Evolutionary conservation across 164 flowering plant genomes (phyloP).

Genomic region (Nymphaea thermarum): DNA sequence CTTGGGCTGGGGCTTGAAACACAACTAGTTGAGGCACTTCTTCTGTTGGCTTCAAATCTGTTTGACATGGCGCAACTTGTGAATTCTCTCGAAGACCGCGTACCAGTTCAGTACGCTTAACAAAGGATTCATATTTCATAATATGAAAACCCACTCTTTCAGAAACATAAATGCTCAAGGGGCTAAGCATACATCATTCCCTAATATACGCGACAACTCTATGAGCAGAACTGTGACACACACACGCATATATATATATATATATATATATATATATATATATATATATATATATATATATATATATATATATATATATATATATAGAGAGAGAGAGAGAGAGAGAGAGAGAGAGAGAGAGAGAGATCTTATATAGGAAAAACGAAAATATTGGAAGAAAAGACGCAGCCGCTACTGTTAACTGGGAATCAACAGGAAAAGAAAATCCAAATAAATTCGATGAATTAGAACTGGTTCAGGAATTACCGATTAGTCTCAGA

Average conservation of each 20-base stretch:
- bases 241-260: too few relatives aligned
- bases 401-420: neutral
- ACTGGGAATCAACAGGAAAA: neutral
- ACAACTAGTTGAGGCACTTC: slow-evolving; percentile 58
- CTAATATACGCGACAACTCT: too few relatives aligned
- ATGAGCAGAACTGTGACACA: too few relatives aligned
- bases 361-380: neutral
- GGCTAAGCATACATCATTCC: too few relatives aligned
- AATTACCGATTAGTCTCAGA: neutral
- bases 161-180: too few relatives aligned
- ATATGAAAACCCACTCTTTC: neutral
- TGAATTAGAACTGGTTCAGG: too few relatives aligned
- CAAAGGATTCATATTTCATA: too few relatives aligned
- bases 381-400: too few relatives aligned
- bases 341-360: neutral
- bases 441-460: neutral
- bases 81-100: neutral
- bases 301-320: too few relatives aligned
- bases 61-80: neutral
- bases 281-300: too few relatives aligned
- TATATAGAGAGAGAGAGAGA: too few relatives aligned
- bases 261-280: too few relatives aligned
- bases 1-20: slow-evolving; percentile 50
- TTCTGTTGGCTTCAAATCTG: slow-evolving; percentile 15
- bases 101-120: neutral